phyloP scores from a whole-genome alignment of 208 protist species.

The Trypanosoma cruzi region DNA sequence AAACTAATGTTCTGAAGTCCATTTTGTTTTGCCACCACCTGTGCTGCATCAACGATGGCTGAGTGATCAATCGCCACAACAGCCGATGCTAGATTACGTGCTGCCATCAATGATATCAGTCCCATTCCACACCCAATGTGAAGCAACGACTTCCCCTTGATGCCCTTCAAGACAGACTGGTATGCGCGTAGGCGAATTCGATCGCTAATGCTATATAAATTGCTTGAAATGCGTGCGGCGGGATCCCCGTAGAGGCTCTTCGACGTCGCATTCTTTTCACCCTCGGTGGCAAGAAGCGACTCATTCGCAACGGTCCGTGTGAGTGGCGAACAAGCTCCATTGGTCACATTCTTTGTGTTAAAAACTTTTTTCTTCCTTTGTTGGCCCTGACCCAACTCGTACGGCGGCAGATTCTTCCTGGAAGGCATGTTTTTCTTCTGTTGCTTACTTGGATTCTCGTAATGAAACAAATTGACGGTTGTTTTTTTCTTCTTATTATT shows the following conservation, averaged over 20 bases:
- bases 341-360: neutral
- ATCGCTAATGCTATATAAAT: slow-evolving; percentile 73
- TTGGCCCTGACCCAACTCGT: neutral
- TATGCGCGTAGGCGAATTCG: slow-evolving; percentile 76
- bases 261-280: slow-evolving; percentile 83
- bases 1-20: slow-evolving; percentile 76
- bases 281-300: slow-evolving; percentile 81
- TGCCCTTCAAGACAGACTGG: slow-evolving; percentile 67
- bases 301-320: slow-evolving; percentile 56
- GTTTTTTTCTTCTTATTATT: slow-evolving; percentile 4
- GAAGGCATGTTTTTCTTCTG: neutral
- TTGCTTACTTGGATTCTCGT: no score
- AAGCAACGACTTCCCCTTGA: slow-evolving; percentile 88
- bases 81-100: slow-evolving; percentile 59
- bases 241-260: slow-evolving; percentile 86
- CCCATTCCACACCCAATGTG: slow-evolving; percentile 90
- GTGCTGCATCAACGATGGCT: slow-evolving; percentile 77
- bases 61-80: slow-evolving; percentile 88
- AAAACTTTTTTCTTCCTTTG: neutral
- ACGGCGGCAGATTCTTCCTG: slow-evolving; percentile 25
- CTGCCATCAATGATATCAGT: slow-evolving; percentile 86
- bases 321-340: neutral
- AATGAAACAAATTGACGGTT: no score
- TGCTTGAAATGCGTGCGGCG: slow-evolving; percentile 79
- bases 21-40: slow-evolving; percentile 84